Percentiles rank a stretch among this genome's conserved stretches.
Conservation (phyloP, 257 asterid genomes). For the Nicotiana tomentosiformis region DNA sequence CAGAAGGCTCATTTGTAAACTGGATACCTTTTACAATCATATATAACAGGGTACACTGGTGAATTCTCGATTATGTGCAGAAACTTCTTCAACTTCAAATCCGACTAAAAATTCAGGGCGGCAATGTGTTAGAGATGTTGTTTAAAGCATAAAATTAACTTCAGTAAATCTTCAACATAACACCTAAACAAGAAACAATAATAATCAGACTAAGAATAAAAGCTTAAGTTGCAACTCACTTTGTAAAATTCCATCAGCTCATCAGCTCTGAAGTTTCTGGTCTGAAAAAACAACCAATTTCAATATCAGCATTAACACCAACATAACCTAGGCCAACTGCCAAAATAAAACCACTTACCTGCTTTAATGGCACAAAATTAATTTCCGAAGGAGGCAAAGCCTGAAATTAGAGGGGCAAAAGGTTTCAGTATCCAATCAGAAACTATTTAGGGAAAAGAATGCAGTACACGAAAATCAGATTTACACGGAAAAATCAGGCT, state of each 20-base stretch:
- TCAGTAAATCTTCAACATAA: not conserved
- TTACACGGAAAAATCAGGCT: not conserved
- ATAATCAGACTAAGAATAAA: slow-evolving; percentile 3
- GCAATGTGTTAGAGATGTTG: not conserved
- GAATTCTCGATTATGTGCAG: slow-evolving; percentile 88
- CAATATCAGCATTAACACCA: slow-evolving; percentile 7
- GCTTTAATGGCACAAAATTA: slow-evolving; percentile 81
- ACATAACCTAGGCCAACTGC: not conserved
- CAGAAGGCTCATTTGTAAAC: not conserved
- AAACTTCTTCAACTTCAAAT: slow-evolving; percentile 87
- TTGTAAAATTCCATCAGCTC: slow-evolving; percentile 84
- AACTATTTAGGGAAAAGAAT: not conserved
- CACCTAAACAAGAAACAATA: not conserved
- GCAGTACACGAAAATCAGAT: not conserved
- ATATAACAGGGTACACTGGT: slow-evolving; percentile 88
- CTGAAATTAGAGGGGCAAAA: slow-evolving; percentile 36
- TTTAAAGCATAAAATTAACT: not conserved
- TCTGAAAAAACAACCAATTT: slow-evolving; percentile 28
- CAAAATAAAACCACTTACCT: slow-evolving; percentile 39
- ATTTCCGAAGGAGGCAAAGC: slow-evolving; percentile 76
- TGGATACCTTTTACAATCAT: slow-evolving; percentile 66
- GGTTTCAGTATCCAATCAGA: not conserved
- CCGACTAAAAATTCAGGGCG: slow-evolving; percentile 52
- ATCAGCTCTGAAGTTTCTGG: slow-evolving; percentile 67
- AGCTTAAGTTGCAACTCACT: slow-evolving; percentile 35